These are phyloP conservation scores for Fusarium zealandicum DNA, from an alignment of 2,329 filamentous ascomycete species.

Conservation along the genomic window DNA sequence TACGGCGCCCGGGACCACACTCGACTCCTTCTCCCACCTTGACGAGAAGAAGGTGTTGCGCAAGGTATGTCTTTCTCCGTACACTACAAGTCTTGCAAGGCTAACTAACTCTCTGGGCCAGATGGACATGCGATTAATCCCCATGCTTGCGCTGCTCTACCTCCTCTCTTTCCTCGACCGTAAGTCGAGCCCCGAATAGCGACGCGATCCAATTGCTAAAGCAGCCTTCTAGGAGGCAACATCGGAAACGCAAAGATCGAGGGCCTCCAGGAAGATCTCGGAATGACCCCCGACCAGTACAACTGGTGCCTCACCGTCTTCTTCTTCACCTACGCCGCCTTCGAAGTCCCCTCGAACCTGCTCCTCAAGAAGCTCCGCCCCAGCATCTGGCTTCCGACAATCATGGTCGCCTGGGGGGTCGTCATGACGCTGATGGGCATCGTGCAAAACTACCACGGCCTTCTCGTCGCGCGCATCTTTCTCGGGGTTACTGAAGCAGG, in stretches of 20 bases:
- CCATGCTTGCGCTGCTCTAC: slow-evolving; percentile 72
- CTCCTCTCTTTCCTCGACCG: slow-evolving; percentile 73
- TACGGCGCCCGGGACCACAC: slow-evolving; percentile 25
- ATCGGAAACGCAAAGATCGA: slow-evolving; percentile 72
- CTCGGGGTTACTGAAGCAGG: slow-evolving; percentile 73
- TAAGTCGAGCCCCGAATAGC: slow-evolving; percentile 31
- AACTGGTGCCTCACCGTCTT: slow-evolving; percentile 76
- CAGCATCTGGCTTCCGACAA: slow-evolving; percentile 75
- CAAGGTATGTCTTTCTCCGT: slow-evolving; percentile 49
- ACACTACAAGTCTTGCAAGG: not conserved
- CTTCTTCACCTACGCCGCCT: slow-evolving; percentile 79
- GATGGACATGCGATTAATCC: slow-evolving; percentile 62
- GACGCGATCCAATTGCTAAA: not conserved
- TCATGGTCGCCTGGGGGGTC: slow-evolving; percentile 70
- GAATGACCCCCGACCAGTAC: slow-evolving; percentile 72
- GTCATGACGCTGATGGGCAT: slow-evolving; percentile 62
- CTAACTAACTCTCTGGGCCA: slow-evolving; percentile 38
- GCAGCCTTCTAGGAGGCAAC: slow-evolving; percentile 58
- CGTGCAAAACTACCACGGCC: slow-evolving; percentile 56
- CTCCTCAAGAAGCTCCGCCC: slow-evolving; percentile 77
- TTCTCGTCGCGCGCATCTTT: slow-evolving; percentile 61
- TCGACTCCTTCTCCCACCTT: slow-evolving; percentile 40
- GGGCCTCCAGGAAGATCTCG: slow-evolving; percentile 58
- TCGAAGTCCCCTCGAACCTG: slow-evolving; percentile 80
- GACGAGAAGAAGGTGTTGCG: slow-evolving; percentile 64